Conservation (phyloP, 2,329 filamentous ascomycete species). For the Pezicula neosporulosa region DNA sequence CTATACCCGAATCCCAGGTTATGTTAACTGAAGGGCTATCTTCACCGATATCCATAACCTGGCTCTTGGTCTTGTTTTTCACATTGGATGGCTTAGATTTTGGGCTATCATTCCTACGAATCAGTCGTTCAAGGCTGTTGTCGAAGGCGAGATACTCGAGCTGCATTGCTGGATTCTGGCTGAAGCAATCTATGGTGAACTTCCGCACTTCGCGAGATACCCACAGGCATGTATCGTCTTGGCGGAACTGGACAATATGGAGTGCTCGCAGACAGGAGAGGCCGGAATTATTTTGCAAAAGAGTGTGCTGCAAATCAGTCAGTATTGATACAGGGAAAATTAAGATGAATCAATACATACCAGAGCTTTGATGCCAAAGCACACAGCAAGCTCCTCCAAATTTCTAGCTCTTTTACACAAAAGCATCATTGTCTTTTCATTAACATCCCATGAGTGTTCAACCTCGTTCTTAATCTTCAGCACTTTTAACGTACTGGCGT, state of each 20-base stretch:
- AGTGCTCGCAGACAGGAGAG: slow-evolving; percentile 49
- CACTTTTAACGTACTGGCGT: slow-evolving; percentile 48
- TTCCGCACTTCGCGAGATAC: slow-evolving; percentile 53
- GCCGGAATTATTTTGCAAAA: slow-evolving; percentile 50
- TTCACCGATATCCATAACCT: slow-evolving; percentile 7
- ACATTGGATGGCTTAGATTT: neutral
- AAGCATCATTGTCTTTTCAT: slow-evolving; percentile 51
- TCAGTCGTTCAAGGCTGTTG: slow-evolving; percentile 44
- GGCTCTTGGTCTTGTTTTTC: slow-evolving; percentile 22
- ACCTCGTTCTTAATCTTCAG: slow-evolving; percentile 59
- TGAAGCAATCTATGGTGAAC: slow-evolving; percentile 57
- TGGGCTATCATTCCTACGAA: slow-evolving; percentile 26
- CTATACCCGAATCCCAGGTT: neutral
- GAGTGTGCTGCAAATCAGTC: slow-evolving; percentile 43
- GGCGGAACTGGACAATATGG: slow-evolving; percentile 51
- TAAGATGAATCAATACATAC: slow-evolving; percentile 36
- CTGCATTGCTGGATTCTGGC: slow-evolving; percentile 50
- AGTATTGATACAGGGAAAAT: neutral
- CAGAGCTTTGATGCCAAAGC: slow-evolving; percentile 49
- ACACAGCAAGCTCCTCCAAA: slow-evolving; percentile 53
- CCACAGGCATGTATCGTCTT: slow-evolving; percentile 53
- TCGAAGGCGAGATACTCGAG: slow-evolving; percentile 57
- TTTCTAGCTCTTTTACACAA: slow-evolving; percentile 46
- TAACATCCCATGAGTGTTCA: slow-evolving; percentile 51
- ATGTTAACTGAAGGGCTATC: slow-evolving; percentile 9